phyloP scores from a whole-genome alignment of 2,329 filamentous ascomycete species.

The Fusarium irregulare region DNA sequence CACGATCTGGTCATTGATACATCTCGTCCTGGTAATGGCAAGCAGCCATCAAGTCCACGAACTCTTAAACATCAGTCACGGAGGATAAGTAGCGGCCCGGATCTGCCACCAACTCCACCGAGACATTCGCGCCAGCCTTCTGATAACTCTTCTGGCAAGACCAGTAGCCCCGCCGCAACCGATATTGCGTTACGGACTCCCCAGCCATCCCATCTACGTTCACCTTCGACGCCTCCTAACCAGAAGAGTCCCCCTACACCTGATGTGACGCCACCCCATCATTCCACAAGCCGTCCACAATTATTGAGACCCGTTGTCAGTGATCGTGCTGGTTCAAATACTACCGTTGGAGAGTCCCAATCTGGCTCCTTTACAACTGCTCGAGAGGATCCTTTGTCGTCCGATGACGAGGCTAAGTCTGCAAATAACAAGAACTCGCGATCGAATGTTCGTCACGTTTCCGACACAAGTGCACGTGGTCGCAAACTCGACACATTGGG shows the following conservation, averaged over 20 bases:
- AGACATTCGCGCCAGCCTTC: slow-evolving; percentile 69
- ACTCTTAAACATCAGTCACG: slow-evolving; percentile 57
- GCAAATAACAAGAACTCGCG: slow-evolving; percentile 58
- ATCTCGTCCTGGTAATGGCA: slow-evolving; percentile 42
- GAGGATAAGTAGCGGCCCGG: slow-evolving; percentile 58
- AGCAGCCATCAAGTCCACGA: slow-evolving; percentile 54
- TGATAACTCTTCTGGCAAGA: slow-evolving; percentile 58
- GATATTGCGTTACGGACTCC: slow-evolving; percentile 54
- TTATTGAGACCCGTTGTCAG: slow-evolving; percentile 59
- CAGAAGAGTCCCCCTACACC: slow-evolving; percentile 78
- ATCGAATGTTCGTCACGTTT: slow-evolving; percentile 56
- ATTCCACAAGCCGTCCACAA: slow-evolving; percentile 58
- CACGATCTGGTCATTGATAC: slow-evolving; percentile 47
- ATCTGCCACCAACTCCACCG: slow-evolving; percentile 72
- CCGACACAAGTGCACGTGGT: slow-evolving; percentile 39
- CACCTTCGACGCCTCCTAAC: slow-evolving; percentile 71
- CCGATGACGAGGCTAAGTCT: slow-evolving; percentile 66
- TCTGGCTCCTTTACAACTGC: slow-evolving; percentile 80
- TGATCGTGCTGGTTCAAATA: slow-evolving; percentile 63
- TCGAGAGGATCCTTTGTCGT: slow-evolving; percentile 70
- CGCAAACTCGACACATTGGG: slow-evolving; percentile 53
- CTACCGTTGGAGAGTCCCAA: slow-evolving; percentile 69
- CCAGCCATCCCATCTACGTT: slow-evolving; percentile 53
- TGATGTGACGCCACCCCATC: slow-evolving; percentile 78
- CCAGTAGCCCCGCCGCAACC: slow-evolving; percentile 56